Evolutionary conservation across 768 basidiomycete genomes (phyloP), one percentile per base, ranked within the genome.

Genomic region (Rhodosporidiobolus sp.): DNA sequence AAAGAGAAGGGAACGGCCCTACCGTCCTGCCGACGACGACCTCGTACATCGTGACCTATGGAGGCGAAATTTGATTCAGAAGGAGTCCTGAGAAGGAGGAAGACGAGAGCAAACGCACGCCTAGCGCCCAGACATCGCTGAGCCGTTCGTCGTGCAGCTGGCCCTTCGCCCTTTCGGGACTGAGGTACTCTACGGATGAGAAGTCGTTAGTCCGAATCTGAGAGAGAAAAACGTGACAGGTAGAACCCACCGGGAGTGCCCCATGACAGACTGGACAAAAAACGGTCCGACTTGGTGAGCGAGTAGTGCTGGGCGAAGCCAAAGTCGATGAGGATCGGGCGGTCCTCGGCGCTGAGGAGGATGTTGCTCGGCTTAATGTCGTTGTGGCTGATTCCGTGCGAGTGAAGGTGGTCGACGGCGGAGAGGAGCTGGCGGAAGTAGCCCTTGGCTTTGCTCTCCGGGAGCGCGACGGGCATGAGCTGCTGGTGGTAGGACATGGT

Each of bases 351-450:
- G 1, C 90, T 90, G 57, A 99, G 84, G 4, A 99, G 85, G 76
- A 99, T 92, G 79, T 99, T 99, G 24, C 93, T 91, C 43, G 78
- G 92, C 90, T 94, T 95, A 84, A 95, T 92, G 79, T 95, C 93
- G 80, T 94, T 32, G 38, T 66, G 65, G 14, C 48, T 30, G 49
- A 66, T 66, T 7, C 66, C 72, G 62, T 88, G 88, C 63, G 84
- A 84, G 80, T 95, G 93, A 8, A 95, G 85, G 78, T 91, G 93
- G 73, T 89, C 87, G 48, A 94, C 85, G 4, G 88, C 92, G 20
- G 90, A 90, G 35, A 93, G 85, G 19, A 95, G 87, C 63, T 86
- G 88, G 58, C 84, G 86, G 79, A 94, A 92, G 92, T 92, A 94
- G 73, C 85, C 84, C 63, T 86, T 87, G 22, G 92, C 92, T 76